These are phyloP conservation scores for Neurospora intermedia DNA, from an alignment of 495 filamentous ascomycete genomes.

Conservation along the genomic window DNA sequence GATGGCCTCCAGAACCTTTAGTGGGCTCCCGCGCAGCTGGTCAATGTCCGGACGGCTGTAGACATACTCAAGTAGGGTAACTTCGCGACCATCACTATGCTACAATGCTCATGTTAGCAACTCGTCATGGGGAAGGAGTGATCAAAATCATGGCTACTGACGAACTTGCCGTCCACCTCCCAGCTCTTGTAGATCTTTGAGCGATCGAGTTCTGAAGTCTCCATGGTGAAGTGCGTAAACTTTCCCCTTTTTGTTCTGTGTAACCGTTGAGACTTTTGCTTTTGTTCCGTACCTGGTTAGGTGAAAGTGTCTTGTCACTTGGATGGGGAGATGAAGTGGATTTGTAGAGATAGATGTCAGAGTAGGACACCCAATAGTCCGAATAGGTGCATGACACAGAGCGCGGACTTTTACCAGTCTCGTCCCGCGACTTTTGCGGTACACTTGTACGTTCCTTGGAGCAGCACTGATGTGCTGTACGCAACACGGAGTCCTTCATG, in stretches of 20 bases:
- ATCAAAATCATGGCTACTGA: neutral
- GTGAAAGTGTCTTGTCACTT: neutral
- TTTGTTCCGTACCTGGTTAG: neutral
- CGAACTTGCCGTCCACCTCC: constrained; percentile 11
- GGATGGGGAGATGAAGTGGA: neutral
- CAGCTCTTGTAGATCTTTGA: constrained; percentile 5
- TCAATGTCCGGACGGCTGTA: constrained; percentile 44
- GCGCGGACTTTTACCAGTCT: neutral
- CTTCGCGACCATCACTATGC: constrained; percentile 64
- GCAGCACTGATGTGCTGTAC: neutral
- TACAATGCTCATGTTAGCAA: constrained; percentile 57
- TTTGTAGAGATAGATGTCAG: neutral
- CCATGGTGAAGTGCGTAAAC: neutral
- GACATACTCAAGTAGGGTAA: constrained; percentile 59
- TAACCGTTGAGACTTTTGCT: neutral
- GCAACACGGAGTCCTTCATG: neutral
- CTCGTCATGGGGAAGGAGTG: constrained; percentile 27
- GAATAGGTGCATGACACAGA: neutral
- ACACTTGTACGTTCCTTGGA: neutral
- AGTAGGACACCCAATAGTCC: neutral
- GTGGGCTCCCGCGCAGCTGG: constrained; percentile 51
- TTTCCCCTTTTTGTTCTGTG: neutral
- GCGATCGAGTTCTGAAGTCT: neutral
- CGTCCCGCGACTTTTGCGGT: neutral
- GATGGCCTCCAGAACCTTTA: constrained; percentile 54